phyloP scores from a whole-genome alignment of 192 early-diverging fungal genomes.

The Spinellus fusiger region DNA sequence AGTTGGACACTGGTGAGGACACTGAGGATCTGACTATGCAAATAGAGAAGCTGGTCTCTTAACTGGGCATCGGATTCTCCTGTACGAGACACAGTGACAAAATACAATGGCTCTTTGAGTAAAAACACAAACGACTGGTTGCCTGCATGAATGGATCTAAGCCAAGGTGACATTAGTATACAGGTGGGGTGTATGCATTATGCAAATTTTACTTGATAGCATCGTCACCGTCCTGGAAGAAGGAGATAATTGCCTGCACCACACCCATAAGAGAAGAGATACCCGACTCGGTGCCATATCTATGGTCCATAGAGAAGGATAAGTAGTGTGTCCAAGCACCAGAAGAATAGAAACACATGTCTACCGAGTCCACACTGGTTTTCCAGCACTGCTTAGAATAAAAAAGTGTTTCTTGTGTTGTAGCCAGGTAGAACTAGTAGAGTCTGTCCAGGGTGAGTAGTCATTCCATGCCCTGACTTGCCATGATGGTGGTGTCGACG shows the following conservation, averaged over 20 bases:
- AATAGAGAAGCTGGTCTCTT: constrained; percentile 66
- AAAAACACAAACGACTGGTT: constrained; percentile 79
- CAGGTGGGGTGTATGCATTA: neutral
- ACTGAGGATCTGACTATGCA: constrained; percentile 83
- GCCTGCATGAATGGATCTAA: constrained; percentile 62
- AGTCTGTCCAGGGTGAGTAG: neutral
- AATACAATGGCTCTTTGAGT: constrained; percentile 74
- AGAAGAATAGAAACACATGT: no score
- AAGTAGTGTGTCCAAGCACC: no score
- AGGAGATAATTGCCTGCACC: constrained; percentile 83
- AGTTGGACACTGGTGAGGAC: constrained; percentile 76
- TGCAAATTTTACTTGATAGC: constrained; percentile 44
- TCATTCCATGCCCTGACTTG: constrained; percentile 1
- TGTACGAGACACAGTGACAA: constrained; percentile 75
- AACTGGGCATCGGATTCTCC: constrained; percentile 74
- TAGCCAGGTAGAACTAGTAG: constrained; percentile 40
- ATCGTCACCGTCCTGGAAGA: constrained; percentile 81
- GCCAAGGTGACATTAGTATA: neutral
- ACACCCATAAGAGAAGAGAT: constrained; percentile 85
- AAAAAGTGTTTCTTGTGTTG: constrained; percentile 81
- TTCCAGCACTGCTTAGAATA: constrained; percentile 88
- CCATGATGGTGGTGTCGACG: neutral
- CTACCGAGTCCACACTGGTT: constrained; percentile 89
- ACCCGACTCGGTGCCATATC: constrained; percentile 86
- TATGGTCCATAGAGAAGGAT: neutral